These are phyloP conservation scores for Ganoderma leucocontextum DNA, from an alignment of 1,284 basidiomycete species.

Conservation along the genomic window DNA sequence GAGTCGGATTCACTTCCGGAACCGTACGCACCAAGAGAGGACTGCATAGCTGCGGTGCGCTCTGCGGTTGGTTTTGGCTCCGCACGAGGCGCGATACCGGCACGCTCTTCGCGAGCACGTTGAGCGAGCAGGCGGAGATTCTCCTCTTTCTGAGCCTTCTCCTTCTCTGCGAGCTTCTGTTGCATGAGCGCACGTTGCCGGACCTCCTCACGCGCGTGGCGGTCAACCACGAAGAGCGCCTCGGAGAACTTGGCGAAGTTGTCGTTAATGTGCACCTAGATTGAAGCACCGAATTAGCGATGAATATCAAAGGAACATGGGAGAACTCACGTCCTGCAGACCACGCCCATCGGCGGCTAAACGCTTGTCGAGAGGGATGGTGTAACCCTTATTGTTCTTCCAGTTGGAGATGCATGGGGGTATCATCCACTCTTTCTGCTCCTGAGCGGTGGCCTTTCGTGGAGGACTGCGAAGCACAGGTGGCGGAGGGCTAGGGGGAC, in stretches of 20 bases:
- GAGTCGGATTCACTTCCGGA: conserved; percentile 73
- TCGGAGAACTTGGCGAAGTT: conserved; percentile 99
- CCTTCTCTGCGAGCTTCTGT: conserved; percentile 97
- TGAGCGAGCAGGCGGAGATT: conserved; percentile 94
- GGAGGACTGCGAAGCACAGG: conserved; percentile 98
- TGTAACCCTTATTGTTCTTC: conserved; percentile 99
- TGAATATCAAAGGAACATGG: neutral
- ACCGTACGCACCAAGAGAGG: conserved; percentile 86
- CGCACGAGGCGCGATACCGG: conserved; percentile 64
- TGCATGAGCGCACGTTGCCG: conserved; percentile 97
- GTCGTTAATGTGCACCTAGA: conserved; percentile 95
- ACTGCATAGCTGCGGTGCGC: conserved; percentile 73
- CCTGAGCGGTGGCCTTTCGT: conserved; percentile 93
- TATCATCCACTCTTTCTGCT: conserved; percentile 99
- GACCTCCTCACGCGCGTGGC: conserved; percentile 98
- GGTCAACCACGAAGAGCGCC: conserved; percentile 94
- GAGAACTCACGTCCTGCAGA: conserved; percentile 87
- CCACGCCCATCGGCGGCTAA: conserved; percentile 97
- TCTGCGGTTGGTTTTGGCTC: conserved; percentile 63
- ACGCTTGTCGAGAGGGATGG: conserved; percentile 98
- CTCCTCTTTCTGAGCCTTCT: conserved; percentile 97
- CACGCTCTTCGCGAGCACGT: conserved; percentile 93
- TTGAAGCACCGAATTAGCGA: neutral
- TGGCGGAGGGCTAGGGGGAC: conserved; percentile 95
- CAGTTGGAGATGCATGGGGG: conserved; percentile 99